Base-by-base conservation (phyloP, 1,284 basidiomycete genomes). In the Ustilago esculenta region DNA sequence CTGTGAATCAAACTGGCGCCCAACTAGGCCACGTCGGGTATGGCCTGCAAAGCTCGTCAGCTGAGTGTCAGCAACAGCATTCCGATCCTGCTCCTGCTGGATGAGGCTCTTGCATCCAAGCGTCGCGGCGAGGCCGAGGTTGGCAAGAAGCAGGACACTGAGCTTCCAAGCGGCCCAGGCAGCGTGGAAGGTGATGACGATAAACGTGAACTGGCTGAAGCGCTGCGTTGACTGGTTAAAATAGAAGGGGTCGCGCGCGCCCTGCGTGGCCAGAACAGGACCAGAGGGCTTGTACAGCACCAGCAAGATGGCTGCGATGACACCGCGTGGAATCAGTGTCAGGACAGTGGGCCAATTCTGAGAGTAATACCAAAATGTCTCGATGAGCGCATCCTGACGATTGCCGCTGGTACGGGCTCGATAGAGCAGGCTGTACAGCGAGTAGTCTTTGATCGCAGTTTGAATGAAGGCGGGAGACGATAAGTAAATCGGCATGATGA, bases 281-380 rank as follows among this genome's bases (percentile, higher is more conserved):
- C 54, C 57, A 29, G 51, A 36, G 12, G 57, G 63, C 61, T 53
- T 35, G 54, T 67, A 73, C 24, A 73, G 44, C 5, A 70, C 55
- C 23, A 73, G 44, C 24, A 70, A 5, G n/a, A 56, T 50, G 15
- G 46, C 45, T 5, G 55, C 60, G 36, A 76, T 67, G 34, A 72
- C 61, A 10, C 54, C 73, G 17, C 73, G 63, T 12, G 73, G 73
- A 5, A 74, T 12, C 7, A 76, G 49, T 3, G 64, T 67, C n/a
- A 63, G 25, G 23, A 76, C 69, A 2, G 73, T 76, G 1, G 73
- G 73, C 71, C 73, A 76, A 39, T 76, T 76, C 46, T 76, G 73
- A 23, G 67, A 69, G 25, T 57, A 61, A 52, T 57, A 63, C 73
- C 73, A 76, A 21, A 48, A 65, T 5, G 67, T 52, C 32, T 76